Conservation (phyloP, 2,329 filamentous ascomycete genomes). For the Nannizziopsis barbatae region DNA sequence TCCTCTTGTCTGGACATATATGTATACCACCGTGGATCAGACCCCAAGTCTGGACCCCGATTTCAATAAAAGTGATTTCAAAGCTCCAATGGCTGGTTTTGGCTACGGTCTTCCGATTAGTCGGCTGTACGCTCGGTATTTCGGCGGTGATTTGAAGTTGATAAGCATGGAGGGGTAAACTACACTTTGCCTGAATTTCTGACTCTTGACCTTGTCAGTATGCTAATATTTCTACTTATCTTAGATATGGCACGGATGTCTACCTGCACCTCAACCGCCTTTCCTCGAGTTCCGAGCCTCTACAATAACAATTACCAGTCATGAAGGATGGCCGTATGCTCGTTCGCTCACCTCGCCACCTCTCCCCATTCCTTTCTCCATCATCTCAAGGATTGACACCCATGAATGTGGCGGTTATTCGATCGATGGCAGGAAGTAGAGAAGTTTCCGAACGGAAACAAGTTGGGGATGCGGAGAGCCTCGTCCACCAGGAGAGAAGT, state of each 20-base stretch:
- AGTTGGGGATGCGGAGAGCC: conserved; percentile 74
- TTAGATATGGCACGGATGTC: conserved; percentile 91
- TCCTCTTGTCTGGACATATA: conserved; percentile 98
- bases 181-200: conserved; percentile 13
- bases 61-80: conserved; percentile 98
- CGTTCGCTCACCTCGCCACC: conserved; percentile 32
- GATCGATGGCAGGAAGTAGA: conserved; percentile 57
- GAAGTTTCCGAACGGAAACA: conserved; percentile 82
- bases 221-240: conserved; percentile 13
- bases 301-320: conserved; percentile 87
- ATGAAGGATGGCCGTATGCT: conserved; percentile 59
- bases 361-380: conserved; percentile 26
- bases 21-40: conserved; percentile 97
- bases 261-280: conserved; percentile 95
- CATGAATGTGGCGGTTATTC: conserved; percentile 47
- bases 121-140: conserved; percentile 87
- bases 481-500: conserved; percentile 49
- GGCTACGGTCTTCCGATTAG: conserved; percentile 96
- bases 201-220: neutral
- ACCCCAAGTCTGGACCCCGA: conserved; percentile 92
- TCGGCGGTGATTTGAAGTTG: conserved; percentile 90
- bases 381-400: conserved; percentile 42
- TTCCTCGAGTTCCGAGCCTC: conserved; percentile 86
- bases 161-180: conserved; percentile 98
- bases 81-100: conserved; percentile 97